A percentile compares a stretch with the other conserved stretches of the same genome.
Conservation (phyloP, 179 eudicot genomes). For the Silene vulgaris region DNA sequence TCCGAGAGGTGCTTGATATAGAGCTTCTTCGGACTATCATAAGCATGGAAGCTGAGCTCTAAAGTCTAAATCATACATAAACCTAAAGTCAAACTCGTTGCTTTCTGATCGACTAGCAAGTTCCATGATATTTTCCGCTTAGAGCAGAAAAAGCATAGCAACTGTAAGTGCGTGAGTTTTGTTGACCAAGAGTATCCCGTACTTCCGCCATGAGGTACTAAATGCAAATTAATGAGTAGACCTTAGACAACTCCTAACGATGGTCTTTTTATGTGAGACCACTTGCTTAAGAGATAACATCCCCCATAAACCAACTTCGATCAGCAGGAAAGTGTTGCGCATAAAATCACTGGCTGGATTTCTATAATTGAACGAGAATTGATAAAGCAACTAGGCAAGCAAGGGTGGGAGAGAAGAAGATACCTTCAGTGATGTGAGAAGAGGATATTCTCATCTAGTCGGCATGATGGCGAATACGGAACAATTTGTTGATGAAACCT, state of each 20-base stretch:
- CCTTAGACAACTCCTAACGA: no score
- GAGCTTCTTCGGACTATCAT: neutral
- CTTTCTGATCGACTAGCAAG: neutral
- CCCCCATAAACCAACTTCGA: no score
- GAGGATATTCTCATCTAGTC: slow-evolving; percentile 39
- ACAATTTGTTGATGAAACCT: slow-evolving; percentile 60
- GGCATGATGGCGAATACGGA: slow-evolving; percentile 62
- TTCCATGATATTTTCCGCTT: neutral
- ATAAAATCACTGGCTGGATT: neutral
- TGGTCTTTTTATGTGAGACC: no score
- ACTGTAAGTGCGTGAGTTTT: no score
- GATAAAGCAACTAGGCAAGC: neutral
- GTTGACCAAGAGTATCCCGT: no score
- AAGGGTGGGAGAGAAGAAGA: neutral
- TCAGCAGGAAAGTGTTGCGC: slow-evolving; percentile 8
- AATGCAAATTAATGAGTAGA: no score
- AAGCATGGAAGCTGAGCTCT: neutral
- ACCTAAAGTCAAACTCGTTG: neutral
- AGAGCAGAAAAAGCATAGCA: no score
- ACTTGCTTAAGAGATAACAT: no score
- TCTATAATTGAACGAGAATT: neutral
- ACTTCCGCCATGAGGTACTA: no score
- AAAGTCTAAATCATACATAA: neutral
- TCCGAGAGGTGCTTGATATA: neutral
- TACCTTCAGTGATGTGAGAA: slow-evolving; percentile 17